Percentiles rank a stretch among this genome's conserved stretches.
These are phyloP conservation scores for Hydnum rufescens DNA, from an alignment of 768 basidiomycete species.

Conservation along the genomic window DNA sequence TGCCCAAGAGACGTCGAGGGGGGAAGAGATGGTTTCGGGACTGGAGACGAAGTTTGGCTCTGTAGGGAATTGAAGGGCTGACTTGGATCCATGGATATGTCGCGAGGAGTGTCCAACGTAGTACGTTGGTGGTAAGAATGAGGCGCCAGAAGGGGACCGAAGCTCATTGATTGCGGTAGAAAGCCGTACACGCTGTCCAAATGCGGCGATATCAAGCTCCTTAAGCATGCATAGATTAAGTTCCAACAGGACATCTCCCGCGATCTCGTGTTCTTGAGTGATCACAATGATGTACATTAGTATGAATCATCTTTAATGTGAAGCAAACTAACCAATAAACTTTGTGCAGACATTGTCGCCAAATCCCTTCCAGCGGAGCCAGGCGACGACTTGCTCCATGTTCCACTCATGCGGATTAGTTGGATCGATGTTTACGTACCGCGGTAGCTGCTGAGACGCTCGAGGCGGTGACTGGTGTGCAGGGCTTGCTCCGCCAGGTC, in stretches of 20 bases:
- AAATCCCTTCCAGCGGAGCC: constrained; percentile 71
- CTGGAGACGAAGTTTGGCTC: not conserved
- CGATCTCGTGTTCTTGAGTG: constrained; percentile 83
- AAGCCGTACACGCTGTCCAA: constrained; percentile 86
- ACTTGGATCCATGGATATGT: not conserved
- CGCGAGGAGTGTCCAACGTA: not conserved
- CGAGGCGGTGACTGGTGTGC: too few relatives aligned
- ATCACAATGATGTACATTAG: not conserved
- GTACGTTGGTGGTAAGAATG: not conserved
- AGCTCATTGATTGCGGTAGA: constrained; percentile 84
- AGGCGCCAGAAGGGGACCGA: constrained; percentile 37
- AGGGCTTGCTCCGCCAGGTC: too few relatives aligned
- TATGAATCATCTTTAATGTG: constrained; percentile 10
- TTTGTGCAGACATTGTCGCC: constrained; percentile 65
- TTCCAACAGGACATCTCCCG: constrained; percentile 89
- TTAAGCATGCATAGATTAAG: constrained; percentile 84
- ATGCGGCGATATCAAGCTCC: constrained; percentile 85
- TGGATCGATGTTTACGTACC: too few relatives aligned
- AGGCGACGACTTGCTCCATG: constrained; percentile 75
- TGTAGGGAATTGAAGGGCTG: not conserved
- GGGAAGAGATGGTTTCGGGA: not conserved
- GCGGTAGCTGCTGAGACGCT: too few relatives aligned
- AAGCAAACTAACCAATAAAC: constrained; percentile 72
- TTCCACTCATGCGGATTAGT: constrained; percentile 43
- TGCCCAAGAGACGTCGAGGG: not conserved